phyloP scores from a whole-genome alignment of 495 filamentous ascomycete genomes.

The Aspergillus diversus region DNA sequence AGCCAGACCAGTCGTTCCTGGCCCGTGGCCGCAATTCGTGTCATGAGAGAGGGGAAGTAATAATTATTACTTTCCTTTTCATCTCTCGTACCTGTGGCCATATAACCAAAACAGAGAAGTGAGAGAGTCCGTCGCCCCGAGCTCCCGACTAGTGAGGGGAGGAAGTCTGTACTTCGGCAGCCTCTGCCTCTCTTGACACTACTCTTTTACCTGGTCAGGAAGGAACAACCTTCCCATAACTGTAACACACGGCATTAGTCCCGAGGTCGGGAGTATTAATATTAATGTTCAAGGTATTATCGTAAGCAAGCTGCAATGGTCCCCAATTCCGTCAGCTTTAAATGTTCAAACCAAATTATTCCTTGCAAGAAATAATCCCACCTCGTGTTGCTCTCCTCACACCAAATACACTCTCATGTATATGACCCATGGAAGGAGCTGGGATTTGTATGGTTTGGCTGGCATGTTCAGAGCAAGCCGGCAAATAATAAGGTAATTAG shows the following conservation, averaged over 20 bases:
- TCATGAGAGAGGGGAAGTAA: neutral
- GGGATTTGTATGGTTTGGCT: neutral
- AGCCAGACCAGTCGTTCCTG: conserved; percentile 6
- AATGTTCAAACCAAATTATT: neutral
- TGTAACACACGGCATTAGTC: too few relatives aligned
- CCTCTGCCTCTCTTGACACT: neutral
- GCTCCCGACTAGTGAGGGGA: neutral
- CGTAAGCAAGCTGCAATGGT: neutral
- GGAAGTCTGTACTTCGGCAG: neutral
- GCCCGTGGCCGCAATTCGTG: neutral
- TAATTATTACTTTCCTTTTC: neutral
- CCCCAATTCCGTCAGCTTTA: conserved; percentile 3
- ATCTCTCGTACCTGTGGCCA: neutral
- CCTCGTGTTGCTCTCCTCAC: neutral
- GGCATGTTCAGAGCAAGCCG: neutral
- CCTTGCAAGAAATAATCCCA: neutral
- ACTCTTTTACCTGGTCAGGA: neutral
- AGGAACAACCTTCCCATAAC: neutral
- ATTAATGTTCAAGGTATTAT: neutral
- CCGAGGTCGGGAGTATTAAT: neutral
- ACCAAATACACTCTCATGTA: neutral
- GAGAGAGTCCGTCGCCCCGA: neutral
- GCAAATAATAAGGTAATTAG: conserved; percentile 1
- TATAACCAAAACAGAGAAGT: neutral
- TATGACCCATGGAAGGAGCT: neutral